Evolutionary conservation across 305 asterid species (phyloP).

Genomic region (Vinca major): DNA sequence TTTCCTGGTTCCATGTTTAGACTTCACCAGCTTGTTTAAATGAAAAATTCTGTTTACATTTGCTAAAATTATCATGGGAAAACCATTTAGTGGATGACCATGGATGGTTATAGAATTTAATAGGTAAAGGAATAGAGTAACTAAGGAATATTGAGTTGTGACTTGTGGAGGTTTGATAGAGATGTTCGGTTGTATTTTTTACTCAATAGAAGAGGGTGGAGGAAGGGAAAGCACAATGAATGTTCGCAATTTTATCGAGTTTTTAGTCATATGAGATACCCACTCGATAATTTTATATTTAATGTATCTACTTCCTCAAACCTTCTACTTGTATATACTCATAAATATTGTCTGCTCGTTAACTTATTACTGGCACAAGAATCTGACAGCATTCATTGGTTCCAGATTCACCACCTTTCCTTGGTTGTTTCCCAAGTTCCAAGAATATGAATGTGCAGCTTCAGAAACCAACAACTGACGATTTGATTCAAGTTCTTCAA

Average conservation of each 20-base stretch:
- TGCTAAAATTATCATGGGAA: neutral
- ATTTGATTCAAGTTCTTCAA: constrained; percentile 53
- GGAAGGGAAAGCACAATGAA: neutral
- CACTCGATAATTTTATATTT: neutral
- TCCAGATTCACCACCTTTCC: constrained; percentile 54
- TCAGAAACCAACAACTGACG: constrained; percentile 56
- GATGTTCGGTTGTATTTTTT: neutral
- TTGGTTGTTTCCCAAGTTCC: constrained; percentile 20
- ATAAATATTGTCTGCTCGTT: neutral
- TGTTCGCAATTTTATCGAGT: neutral
- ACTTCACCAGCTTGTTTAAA: neutral
- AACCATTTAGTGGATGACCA: neutral
- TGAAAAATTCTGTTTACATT: neutral
- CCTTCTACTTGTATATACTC: neutral
- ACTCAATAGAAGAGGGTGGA: neutral
- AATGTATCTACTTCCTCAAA: neutral
- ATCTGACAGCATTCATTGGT: constrained; percentile 1
- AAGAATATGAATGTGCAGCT: constrained; percentile 22
- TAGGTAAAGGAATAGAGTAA: neutral
- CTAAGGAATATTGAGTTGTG: neutral
- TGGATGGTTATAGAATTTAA: too few relatives aligned
- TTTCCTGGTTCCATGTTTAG: neutral
- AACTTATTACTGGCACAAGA: neutral
- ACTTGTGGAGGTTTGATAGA: neutral
- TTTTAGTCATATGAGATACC: neutral